Evolutionary conservation across 495 filamentous ascomycete species (phyloP).

Genomic region (Aspergillus carlsbadensis): DNA sequence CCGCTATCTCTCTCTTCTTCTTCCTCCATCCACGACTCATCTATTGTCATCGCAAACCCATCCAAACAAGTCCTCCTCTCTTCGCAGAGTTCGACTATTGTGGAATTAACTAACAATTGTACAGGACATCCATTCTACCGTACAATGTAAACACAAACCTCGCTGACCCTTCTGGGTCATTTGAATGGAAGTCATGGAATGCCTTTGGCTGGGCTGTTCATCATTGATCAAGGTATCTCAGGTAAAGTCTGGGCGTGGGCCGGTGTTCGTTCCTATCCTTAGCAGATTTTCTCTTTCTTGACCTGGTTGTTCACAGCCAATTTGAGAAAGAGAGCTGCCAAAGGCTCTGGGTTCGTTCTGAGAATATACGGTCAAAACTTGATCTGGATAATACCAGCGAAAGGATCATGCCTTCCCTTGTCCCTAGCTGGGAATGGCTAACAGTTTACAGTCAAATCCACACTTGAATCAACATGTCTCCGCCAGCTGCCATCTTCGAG

Average conservation of each 20-base stretch:
- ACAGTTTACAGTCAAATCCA: conserved; percentile 39
- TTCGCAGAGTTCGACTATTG: background rate
- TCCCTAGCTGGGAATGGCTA: conserved; percentile 35
- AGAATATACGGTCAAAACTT: conserved; percentile 97
- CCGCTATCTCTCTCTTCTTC: conserved; percentile 14
- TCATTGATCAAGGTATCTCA: conserved; percentile 63
- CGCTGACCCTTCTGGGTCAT: conserved; percentile 2
- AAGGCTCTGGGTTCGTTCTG: conserved; percentile 61
- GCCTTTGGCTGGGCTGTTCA: conserved; percentile 38
- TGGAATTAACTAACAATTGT: conserved; percentile 15
- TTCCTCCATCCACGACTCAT: background rate
- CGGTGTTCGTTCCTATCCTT: conserved; percentile 59
- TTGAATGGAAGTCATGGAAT: conserved; percentile 42
- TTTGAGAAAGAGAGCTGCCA: conserved; percentile 4
- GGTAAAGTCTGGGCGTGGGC: conserved; percentile 61
- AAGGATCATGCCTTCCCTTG: conserved; percentile 82
- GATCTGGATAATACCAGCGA: conserved; percentile 99
- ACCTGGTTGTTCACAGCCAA: conserved; percentile 8
- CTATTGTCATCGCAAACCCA: background rate
- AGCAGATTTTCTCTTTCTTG: conserved; percentile 11
- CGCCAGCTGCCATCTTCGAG: conserved; percentile 60
- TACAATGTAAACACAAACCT: conserved; percentile 26
- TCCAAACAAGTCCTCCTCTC: conserved; percentile 22
- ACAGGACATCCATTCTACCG: conserved; percentile 3
- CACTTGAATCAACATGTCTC: conserved; percentile 66